These are phyloP conservation scores for sweet orange (Citrus sinensis) DNA, from an alignment of 345 rosid species.

Conservation along the genomic window DNA sequence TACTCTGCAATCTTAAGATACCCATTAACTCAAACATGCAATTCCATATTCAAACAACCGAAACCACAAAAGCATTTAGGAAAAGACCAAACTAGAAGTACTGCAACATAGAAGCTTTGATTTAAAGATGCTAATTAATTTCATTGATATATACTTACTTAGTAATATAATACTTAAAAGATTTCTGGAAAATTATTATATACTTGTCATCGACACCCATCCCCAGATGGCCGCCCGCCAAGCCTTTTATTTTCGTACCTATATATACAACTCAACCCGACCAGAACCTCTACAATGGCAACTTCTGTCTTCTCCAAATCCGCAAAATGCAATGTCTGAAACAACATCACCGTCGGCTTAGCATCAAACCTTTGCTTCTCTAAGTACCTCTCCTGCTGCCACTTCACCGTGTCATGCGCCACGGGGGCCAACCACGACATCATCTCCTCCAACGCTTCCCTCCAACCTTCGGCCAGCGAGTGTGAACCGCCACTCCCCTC, in stretches of 20 bases:
- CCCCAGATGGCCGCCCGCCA: neutral
- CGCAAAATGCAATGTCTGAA: conserved; percentile 50
- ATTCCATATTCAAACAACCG: too few species aligned
- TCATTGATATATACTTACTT: neutral
- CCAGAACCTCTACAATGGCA: conserved; percentile 48
- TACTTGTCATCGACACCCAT: neutral
- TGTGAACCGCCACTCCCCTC: neutral
- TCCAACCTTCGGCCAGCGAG: conserved; percentile 36
- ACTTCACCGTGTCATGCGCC: conserved; percentile 48
- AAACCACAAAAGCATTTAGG: too few species aligned
- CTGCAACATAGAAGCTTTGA: neutral
- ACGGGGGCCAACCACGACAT: conserved; percentile 46
- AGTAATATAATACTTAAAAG: too few species aligned
- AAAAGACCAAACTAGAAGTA: too few species aligned
- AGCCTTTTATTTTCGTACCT: conserved; percentile 24
- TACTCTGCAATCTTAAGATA: too few species aligned
- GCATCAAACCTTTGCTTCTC: conserved; percentile 42
- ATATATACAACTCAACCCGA: conserved; percentile 47
- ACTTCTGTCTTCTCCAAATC: conserved; percentile 60
- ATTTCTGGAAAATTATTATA: too few species aligned
- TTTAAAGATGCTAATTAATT: neutral
- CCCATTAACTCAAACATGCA: too few species aligned
- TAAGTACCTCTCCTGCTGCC: conserved; percentile 48
- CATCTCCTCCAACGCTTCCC: conserved; percentile 38
- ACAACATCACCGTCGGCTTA: conserved; percentile 36